Evolutionary conservation across 371 early-diverging fungal species (phyloP).

Genomic region (Mortierella polycephala): DNA sequence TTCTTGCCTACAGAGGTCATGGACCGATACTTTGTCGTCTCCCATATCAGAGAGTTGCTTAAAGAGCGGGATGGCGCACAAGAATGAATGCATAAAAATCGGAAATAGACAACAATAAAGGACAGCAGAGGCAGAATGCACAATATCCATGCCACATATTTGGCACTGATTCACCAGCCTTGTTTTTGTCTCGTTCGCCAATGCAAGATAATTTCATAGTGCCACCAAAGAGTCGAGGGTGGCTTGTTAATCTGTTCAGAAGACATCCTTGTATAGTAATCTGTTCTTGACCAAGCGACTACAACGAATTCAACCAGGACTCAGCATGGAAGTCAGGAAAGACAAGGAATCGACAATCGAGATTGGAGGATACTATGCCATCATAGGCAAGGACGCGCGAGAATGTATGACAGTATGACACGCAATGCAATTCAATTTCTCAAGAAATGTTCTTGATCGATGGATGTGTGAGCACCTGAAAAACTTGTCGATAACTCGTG

Average conservation of each 20-base stretch:
- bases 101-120: too few relatives aligned
- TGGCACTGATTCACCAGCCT: too few relatives aligned
- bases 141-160: too few relatives aligned
- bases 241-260: too few relatives aligned
- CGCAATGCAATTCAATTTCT: too few relatives aligned
- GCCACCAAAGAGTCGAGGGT: too few relatives aligned
- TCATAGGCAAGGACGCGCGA: constrained; percentile 43
- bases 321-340: constrained; percentile 14
- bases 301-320: neutral
- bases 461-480: neutral
- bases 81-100: too few relatives aligned
- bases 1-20: constrained; percentile 58
- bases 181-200: too few relatives aligned
- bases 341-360: constrained; percentile 27
- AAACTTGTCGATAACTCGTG: neutral
- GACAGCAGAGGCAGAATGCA: too few relatives aligned
- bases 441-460: too few relatives aligned
- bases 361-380: constrained; percentile 28
- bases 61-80: constrained; percentile 45
- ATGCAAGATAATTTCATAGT: too few relatives aligned
- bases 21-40: constrained; percentile 57
- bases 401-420: constrained; percentile 28
- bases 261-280: too few relatives aligned
- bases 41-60: constrained; percentile 64
- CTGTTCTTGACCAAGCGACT: neutral